Evolutionary conservation across 805 yeast genomes (phyloP).

Genomic region (Ogataea polymorpha): DNA sequence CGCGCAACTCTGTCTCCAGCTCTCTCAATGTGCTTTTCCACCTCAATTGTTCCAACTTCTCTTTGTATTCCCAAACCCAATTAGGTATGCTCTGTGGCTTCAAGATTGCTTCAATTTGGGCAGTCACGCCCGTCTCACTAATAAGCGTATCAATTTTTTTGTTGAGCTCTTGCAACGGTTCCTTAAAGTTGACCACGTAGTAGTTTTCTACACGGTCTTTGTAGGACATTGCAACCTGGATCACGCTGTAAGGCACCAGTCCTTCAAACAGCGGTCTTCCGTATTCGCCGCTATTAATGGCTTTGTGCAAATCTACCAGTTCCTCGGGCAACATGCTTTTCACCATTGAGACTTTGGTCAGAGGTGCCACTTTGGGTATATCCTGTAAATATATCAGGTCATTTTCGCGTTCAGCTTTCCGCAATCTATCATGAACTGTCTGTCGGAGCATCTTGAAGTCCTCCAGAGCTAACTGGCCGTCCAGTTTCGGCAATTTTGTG

Average conservation of each 20-base stretch:
- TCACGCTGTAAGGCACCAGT: slow-evolving; percentile 62
- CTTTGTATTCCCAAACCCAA: slow-evolving; percentile 52
- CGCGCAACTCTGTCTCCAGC: slow-evolving; percentile 44
- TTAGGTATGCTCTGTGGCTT: slow-evolving; percentile 58
- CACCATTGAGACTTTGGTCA: slow-evolving; percentile 55
- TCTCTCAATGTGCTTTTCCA: slow-evolving; percentile 45
- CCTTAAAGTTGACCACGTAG: slow-evolving; percentile 40
- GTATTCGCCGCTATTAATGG: slow-evolving; percentile 22
- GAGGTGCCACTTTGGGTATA: slow-evolving; percentile 46
- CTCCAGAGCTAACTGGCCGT: slow-evolving; percentile 40
- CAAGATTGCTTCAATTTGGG: slow-evolving; percentile 58
- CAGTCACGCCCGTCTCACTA: slow-evolving; percentile 52
- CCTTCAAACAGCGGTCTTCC: slow-evolving; percentile 47
- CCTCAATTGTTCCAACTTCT: slow-evolving; percentile 50
- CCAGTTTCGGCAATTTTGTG: slow-evolving; percentile 43
- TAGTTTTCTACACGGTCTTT: slow-evolving; percentile 60
- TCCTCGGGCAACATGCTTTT: slow-evolving; percentile 36
- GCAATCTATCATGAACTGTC: slow-evolving; percentile 43
- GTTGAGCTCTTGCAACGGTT: slow-evolving; percentile 49
- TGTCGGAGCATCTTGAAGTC: slow-evolving; percentile 51
- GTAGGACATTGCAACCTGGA: slow-evolving; percentile 65
- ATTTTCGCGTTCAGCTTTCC: slow-evolving; percentile 70
- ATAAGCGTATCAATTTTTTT: slow-evolving; percentile 43
- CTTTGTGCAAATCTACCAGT: slow-evolving; percentile 35
- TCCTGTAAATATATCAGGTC: slow-evolving; percentile 71